These are phyloP conservation scores for Chalciporus pseudorubinellus DNA, from an alignment of 768 basidiomycete species.

Conservation along the genomic window DNA sequence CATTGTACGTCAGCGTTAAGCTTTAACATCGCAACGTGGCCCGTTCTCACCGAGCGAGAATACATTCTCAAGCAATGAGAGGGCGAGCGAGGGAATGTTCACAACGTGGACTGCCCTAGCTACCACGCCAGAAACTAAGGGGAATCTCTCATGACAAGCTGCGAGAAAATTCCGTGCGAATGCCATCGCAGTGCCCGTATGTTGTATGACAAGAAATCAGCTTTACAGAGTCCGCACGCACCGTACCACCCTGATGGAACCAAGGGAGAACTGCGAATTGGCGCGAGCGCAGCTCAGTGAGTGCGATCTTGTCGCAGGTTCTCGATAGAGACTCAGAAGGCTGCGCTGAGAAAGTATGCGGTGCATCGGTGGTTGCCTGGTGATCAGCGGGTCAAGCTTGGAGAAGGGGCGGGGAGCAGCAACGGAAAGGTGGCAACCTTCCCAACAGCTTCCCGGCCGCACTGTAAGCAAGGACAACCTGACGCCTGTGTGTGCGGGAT, in stretches of 20 bases:
- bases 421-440: slow-evolving; percentile 19
- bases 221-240: slow-evolving; percentile 3
- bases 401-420: slow-evolving; percentile 22
- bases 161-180: neutral
- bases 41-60: slow-evolving; percentile 18
- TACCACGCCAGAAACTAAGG: neutral
- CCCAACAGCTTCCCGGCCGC: slow-evolving; percentile 6
- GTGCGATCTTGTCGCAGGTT: slow-evolving; percentile 28
- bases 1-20: slow-evolving; percentile 2
- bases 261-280: slow-evolving; percentile 12
- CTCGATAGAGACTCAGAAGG: neutral
- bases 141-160: neutral
- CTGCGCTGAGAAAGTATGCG: slow-evolving; percentile 11
- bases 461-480: neutral
- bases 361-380: slow-evolving; percentile 31
- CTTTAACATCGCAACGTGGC: slow-evolving; percentile 13
- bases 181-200: neutral
- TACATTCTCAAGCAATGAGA: neutral
- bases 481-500: slow-evolving; percentile 15
- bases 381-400: slow-evolving; percentile 30
- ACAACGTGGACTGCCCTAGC: neutral
- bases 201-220: slow-evolving; percentile 1
- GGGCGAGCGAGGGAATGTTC: neutral
- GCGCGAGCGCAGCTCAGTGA: slow-evolving; percentile 9
- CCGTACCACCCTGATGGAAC: slow-evolving; percentile 13